phyloP scores from a whole-genome alignment of 2,329 filamentous ascomycete species.

The Macroventuria anomochaeta region DNA sequence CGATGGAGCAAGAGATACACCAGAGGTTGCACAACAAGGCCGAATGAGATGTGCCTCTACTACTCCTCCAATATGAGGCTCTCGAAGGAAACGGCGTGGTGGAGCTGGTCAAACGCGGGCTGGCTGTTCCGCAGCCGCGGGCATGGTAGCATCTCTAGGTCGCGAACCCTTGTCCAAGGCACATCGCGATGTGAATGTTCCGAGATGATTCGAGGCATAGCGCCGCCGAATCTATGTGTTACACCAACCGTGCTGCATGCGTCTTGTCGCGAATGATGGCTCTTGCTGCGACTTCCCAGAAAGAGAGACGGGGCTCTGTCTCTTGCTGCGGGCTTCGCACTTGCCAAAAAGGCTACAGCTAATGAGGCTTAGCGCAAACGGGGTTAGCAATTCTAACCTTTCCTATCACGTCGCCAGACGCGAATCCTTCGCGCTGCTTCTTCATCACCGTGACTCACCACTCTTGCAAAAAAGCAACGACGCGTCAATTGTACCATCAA shows the following conservation, averaged over 20 bases:
- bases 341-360: conserved; percentile 14
- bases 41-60: conserved; percentile 35
- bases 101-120: conserved; percentile 50
- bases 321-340: conserved; percentile 14
- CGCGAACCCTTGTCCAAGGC: conserved; percentile 45
- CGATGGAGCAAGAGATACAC: conserved; percentile 46
- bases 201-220: conserved; percentile 29
- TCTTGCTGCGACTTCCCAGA: conserved; percentile 26
- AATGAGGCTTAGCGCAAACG: conserved; percentile 26
- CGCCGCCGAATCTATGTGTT: conserved; percentile 35
- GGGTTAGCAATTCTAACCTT: conserved; percentile 36
- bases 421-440: conserved; percentile 13
- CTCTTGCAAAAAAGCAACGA: conserved; percentile 8
- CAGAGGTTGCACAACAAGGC: conserved; percentile 39
- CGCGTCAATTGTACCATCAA: conserved; percentile 4
- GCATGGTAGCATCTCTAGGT: conserved; percentile 51
- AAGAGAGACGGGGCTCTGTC: conserved; percentile 9
- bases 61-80: conserved; percentile 31
- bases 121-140: conserved; percentile 53
- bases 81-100: conserved; percentile 36
- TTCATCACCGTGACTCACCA: background rate
- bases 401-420: conserved; percentile 16
- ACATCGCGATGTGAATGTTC: conserved; percentile 32
- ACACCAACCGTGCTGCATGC: conserved; percentile 34
- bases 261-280: conserved; percentile 26